phyloP scores from a whole-genome alignment of 768 basidiomycete genomes.

The Rhizopogon vulgaris region DNA sequence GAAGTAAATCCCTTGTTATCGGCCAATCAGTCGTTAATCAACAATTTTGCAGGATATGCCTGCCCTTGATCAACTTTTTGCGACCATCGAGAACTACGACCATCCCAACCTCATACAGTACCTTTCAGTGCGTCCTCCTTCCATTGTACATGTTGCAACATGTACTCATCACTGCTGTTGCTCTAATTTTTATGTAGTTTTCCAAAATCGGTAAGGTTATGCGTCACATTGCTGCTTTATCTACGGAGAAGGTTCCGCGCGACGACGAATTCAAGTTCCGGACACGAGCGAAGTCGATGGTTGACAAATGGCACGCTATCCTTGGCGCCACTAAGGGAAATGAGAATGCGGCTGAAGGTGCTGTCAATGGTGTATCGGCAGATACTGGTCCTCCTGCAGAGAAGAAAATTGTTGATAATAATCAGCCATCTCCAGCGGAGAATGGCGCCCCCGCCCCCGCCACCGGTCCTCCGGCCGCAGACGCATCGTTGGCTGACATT shows the following conservation, averaged over 20 bases:
- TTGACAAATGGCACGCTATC: conserved; percentile 40
- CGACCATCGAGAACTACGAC: conserved; percentile 69
- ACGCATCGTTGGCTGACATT: conserved; percentile 27
- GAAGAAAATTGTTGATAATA: conserved; percentile 9
- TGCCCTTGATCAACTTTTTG: conserved; percentile 62
- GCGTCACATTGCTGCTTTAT: conserved; percentile 50
- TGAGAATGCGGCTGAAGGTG: conserved; percentile 23
- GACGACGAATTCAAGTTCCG: conserved; percentile 51
- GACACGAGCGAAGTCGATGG: conserved; percentile 40
- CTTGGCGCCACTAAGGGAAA: conserved; percentile 27
- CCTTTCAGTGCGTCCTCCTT: conserved; percentile 41
- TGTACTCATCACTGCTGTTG: conserved; percentile 7
- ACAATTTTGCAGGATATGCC: conserved; percentile 63
- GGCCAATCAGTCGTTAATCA: conserved; percentile 3
- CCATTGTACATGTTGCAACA: conserved; percentile 4
- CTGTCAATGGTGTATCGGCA: conserved; percentile 18
- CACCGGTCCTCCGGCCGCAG: conserved; percentile 25
- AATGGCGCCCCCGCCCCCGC: conserved; percentile 17
- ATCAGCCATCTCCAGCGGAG: conserved; percentile 16
- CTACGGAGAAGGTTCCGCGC: conserved; percentile 36
- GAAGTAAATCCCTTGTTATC: conserved; percentile 40
- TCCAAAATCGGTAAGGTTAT: conserved; percentile 56
- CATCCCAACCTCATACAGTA: conserved; percentile 69
- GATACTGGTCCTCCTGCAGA: conserved; percentile 17
- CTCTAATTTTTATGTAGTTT: conserved; percentile 16